Evolutionary conservation across 371 early-diverging fungal species (phyloP), one percentile per base, ranked within the genome.

Genomic region (Mortierella polycephala): DNA sequence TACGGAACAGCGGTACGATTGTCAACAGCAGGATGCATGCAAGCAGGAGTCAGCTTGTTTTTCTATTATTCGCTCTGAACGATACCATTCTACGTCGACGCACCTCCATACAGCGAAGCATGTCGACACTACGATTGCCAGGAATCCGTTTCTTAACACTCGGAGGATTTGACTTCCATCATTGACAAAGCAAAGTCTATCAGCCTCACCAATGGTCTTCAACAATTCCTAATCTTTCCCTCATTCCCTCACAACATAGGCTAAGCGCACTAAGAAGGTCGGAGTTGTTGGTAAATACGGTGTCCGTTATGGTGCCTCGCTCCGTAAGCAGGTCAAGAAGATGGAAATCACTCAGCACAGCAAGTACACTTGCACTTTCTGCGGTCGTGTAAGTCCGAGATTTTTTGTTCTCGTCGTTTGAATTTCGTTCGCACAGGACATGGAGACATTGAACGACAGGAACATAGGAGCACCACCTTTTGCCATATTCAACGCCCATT

Each of bases 261-360:
- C 96, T 85, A 98, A 98, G 89, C 94, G 99, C 88, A 99, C 99
- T 66, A 99, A 96, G 92, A 99, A 99, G 92, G 98, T 99, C 84
- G 99, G 99, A 90, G 95, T 99, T 86, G 92, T 93, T 89, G 99
- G 99, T 85, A 99, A 99, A 90, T 99, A 99, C 93, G 99, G 99
- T 88, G 95, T 97, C 84, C 98, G 99, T 91, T 99, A 99, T 91
- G 99, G 99, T 93, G 96, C 99, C 75, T 99, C 99, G 71, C 93
- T 99, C 81, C 94, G 99, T 91, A 99, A 99, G 93, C 95, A 95
- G 91, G 94, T 99, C 77, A 99, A 99, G 95, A 96, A 97, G 90
- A 96, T 98, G 91, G 99, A 98, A 92, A 96, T 98, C 87, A 96
- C 98, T 82, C 99, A 99, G 91, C 99, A 99, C 90, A 90, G 94